phyloP scores from a whole-genome alignment of 1,284 basidiomycete genomes.

The Sparassis latifolia region DNA sequence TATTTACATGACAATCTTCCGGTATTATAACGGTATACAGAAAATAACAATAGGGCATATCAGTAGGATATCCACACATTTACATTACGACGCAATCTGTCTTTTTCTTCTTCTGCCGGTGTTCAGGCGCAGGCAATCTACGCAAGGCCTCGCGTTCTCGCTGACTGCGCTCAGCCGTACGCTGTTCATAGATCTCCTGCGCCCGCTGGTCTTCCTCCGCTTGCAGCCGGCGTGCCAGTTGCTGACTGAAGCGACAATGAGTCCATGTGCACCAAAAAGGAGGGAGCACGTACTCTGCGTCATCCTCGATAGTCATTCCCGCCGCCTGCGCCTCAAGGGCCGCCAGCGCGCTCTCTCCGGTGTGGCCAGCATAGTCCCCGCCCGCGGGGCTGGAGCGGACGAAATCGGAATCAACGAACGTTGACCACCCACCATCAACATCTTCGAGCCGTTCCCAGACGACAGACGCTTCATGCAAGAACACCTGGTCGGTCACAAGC shows the following conservation, averaged over 20 bases:
- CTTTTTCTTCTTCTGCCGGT: conserved; percentile 35
- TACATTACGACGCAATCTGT: conserved; percentile 63
- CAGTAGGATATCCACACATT: background rate
- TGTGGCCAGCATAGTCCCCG: conserved; percentile 74
- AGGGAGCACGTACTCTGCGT: conserved; percentile 40
- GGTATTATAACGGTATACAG: too few species aligned
- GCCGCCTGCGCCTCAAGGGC: conserved; percentile 22
- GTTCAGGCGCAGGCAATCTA: conserved; percentile 9
- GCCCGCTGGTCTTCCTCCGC: conserved; percentile 63
- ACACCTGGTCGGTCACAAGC: conserved; percentile 79
- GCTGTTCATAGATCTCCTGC: conserved; percentile 31
- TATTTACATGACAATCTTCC: too few species aligned
- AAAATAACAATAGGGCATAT: too few species aligned
- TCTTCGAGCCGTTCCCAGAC: conserved; percentile 90
- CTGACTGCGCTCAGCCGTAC: conserved; percentile 28
- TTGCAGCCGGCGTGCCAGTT: conserved; percentile 66
- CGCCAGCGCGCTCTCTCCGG: conserved; percentile 51
- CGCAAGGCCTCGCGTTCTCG: conserved; percentile 15
- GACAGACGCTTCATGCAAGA: conserved; percentile 69
- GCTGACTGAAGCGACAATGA: conserved; percentile 33
- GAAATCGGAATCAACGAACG: conserved; percentile 72
- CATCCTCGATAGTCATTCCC: conserved; percentile 35
- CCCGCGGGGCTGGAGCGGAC: conserved; percentile 59
- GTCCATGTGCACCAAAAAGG: background rate
- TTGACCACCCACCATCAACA: conserved; percentile 69